These are phyloP conservation scores for Fusarium armeniacum DNA, from an alignment of 2,329 filamentous ascomycete species.

Conservation along the genomic window DNA sequence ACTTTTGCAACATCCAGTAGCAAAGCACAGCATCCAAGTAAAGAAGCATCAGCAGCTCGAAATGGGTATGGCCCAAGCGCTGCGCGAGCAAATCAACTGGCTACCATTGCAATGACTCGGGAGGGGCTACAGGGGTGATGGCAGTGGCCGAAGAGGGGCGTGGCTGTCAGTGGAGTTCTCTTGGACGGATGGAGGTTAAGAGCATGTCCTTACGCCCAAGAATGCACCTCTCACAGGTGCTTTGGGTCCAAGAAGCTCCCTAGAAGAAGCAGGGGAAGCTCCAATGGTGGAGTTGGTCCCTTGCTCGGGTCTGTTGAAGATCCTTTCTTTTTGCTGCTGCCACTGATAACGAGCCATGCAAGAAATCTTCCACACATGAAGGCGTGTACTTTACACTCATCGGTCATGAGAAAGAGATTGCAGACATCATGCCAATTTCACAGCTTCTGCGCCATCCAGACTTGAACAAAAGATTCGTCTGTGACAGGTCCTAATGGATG, in stretches of 20 bases:
- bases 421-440: not conserved
- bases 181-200: conserved; percentile 44
- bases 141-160: conserved; percentile 41
- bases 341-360: conserved; percentile 15
- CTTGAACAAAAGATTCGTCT: conserved; percentile 28
- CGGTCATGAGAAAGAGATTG: not conserved
- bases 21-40: conserved; percentile 33
- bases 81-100: conserved; percentile 50
- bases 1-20: conserved; percentile 27
- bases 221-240: conserved; percentile 43
- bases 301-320: conserved; percentile 44
- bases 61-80: conserved; percentile 46
- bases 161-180: conserved; percentile 41
- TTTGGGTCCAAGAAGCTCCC: conserved; percentile 45
- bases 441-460: conserved; percentile 7
- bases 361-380: not conserved
- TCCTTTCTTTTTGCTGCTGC: conserved; percentile 37
- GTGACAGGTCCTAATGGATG: conserved; percentile 28
- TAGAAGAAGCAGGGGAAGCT: conserved; percentile 48
- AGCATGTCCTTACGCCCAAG: conserved; percentile 23
- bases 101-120: conserved; percentile 52
- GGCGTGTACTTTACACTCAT: not conserved
- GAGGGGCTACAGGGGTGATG: conserved; percentile 47
- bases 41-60: conserved; percentile 46
- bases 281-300: conserved; percentile 48